Evolutionary conservation across 1,284 basidiomycete genomes (phyloP).

Genomic region (Schizophyllum commune): DNA sequence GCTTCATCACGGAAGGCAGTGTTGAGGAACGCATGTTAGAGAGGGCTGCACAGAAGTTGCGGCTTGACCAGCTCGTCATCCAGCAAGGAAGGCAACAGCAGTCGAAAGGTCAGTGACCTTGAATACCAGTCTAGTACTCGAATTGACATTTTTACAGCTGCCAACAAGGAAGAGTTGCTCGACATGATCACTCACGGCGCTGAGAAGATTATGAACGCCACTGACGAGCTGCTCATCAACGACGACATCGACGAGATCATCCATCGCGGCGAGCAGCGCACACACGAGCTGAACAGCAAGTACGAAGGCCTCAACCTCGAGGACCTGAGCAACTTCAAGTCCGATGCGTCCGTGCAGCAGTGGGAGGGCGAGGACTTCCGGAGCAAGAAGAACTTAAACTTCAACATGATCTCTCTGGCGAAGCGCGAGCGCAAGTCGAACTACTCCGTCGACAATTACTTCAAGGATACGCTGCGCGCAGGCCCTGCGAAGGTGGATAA

Average conservation of each 20-base stretch:
- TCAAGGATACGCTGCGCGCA: constrained; percentile 86
- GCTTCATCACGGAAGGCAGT: constrained; percentile 94
- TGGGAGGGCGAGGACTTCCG: constrained; percentile 96
- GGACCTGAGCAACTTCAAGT: constrained; percentile 96
- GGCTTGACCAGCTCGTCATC: constrained; percentile 95
- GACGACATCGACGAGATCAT: constrained; percentile 97
- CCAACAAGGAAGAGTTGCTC: constrained; percentile 93
- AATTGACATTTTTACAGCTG: constrained; percentile 38
- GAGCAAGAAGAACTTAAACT: constrained; percentile 64
- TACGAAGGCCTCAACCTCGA: constrained; percentile 93
- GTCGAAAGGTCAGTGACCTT: constrained; percentile 42
- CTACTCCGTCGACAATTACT: constrained; percentile 92
- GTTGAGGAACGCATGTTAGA: constrained; percentile 98
- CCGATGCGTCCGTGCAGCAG: constrained; percentile 81
- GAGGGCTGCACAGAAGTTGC: constrained; percentile 92
- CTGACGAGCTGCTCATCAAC: constrained; percentile 72
- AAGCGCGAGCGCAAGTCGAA: constrained; percentile 96
- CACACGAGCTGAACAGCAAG: constrained; percentile 83
- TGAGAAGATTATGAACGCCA: constrained; percentile 89
- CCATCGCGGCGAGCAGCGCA: constrained; percentile 85
- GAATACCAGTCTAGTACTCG: not conserved
- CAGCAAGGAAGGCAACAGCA: constrained; percentile 85
- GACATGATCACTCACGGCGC: constrained; percentile 99
- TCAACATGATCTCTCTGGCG: constrained; percentile 85
- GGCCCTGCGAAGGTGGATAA: constrained; percentile 78